phyloP scores from a whole-genome alignment of 805 yeast genomes.

The Clavispora fructus region DNA sequence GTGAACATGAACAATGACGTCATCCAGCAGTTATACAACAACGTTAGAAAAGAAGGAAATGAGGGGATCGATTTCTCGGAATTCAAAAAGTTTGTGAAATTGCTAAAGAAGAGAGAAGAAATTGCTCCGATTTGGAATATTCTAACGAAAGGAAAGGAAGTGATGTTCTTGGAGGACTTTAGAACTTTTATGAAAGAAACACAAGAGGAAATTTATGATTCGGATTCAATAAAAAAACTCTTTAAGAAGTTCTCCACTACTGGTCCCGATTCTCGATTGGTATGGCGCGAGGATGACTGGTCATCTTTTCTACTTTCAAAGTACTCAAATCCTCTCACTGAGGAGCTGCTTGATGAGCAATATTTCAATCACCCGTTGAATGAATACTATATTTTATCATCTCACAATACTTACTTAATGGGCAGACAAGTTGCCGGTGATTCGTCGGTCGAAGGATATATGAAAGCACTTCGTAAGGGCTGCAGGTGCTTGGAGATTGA shows the following conservation, averaged over 20 bases:
- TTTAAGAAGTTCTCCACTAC: constrained; percentile 22
- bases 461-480: constrained; percentile 81
- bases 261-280: constrained; percentile 6
- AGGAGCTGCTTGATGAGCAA: constrained; percentile 4
- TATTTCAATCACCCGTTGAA: constrained; percentile 55
- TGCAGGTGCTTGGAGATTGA: constrained; percentile 95
- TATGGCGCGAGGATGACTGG: constrained; percentile 4
- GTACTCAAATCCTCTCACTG: constrained; percentile 6
- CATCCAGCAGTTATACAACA: constrained; percentile 46
- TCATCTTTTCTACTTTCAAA: constrained; percentile 7
- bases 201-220: constrained; percentile 43
- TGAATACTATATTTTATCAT: constrained; percentile 85
- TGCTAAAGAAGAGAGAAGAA: constrained; percentile 64
- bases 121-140: constrained; percentile 45
- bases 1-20: constrained; percentile 59
- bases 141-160: constrained; percentile 16
- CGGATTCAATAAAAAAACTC: constrained; percentile 21
- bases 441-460: constrained; percentile 86
- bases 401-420: constrained; percentile 86
- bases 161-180: constrained; percentile 21
- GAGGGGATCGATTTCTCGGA: constrained; percentile 57
- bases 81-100: constrained; percentile 68
- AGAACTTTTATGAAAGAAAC: constrained; percentile 36
- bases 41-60: constrained; percentile 26
- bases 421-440: constrained; percentile 87